Conservation (phyloP, 345 rosid species). For the Brassica juncea region DNA sequence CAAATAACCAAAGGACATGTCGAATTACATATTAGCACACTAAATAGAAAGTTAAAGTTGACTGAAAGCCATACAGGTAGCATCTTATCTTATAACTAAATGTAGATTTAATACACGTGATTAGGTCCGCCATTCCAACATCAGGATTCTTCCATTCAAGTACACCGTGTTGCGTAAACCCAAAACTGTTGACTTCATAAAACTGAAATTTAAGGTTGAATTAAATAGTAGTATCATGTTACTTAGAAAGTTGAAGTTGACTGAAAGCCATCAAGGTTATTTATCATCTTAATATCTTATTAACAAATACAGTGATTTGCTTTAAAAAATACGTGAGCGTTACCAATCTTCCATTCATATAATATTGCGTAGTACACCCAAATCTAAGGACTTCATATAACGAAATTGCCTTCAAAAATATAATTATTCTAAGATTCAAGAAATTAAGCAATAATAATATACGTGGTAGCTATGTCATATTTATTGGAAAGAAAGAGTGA, state of each 20-base stretch:
- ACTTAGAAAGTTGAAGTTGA: constrained; percentile 12
- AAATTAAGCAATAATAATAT: background rate
- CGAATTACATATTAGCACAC: background rate
- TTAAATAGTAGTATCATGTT: background rate
- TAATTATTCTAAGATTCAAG: background rate
- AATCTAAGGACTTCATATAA: background rate
- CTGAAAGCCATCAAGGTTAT: background rate
- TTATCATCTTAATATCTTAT: background rate
- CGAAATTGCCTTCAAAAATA: too few relatives aligned
- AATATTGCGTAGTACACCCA: background rate
- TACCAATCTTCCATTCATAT: background rate
- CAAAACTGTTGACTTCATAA: background rate
- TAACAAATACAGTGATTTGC: background rate
- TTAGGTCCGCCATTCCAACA: background rate
- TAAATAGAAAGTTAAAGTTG: background rate
- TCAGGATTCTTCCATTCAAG: background rate
- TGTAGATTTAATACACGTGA: background rate
- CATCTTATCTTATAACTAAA: background rate
- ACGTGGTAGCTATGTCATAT: too few relatives aligned
- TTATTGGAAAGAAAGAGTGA: background rate
- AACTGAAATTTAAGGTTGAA: background rate
- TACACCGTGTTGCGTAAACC: background rate
- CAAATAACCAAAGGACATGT: background rate
- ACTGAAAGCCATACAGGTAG: background rate
- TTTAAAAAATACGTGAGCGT: background rate